Conservation (phyloP, 331 rosid species). For the Rosa hybrid region DNA sequence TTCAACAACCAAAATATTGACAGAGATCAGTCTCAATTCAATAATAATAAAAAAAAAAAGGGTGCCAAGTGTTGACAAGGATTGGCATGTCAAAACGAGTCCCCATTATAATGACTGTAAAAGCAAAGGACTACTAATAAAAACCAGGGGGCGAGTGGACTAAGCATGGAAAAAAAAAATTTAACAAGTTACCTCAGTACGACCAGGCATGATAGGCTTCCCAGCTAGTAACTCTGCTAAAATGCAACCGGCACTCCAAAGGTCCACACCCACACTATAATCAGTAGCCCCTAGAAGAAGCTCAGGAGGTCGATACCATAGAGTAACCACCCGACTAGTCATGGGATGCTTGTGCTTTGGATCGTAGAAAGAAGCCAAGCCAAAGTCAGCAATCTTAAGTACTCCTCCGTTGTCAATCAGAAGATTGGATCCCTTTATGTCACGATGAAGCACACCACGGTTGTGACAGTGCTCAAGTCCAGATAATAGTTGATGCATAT, state of each 20-base stretch:
- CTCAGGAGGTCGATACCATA: constrained; percentile 98
- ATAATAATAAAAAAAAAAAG: no score
- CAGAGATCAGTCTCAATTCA: neutral
- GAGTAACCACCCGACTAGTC: constrained; percentile 97
- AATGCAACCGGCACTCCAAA: constrained; percentile 99
- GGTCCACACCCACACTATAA: constrained; percentile 88
- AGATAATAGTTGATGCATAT: constrained; percentile 75
- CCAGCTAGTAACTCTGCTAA: constrained; percentile 94
- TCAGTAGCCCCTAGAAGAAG: constrained; percentile 96
- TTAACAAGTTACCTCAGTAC: constrained; percentile 74
- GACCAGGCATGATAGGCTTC: constrained; percentile 99
- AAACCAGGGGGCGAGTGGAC: neutral
- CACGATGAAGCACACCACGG: constrained; percentile 87
- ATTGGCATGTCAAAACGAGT: neutral
- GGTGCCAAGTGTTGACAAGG: no score
- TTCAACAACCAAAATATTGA: neutral
- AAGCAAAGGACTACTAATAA: neutral
- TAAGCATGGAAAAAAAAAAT: constrained; percentile 15
- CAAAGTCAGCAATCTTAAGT: constrained; percentile 95
- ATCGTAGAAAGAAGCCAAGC: constrained; percentile 82
- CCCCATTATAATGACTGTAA: neutral
- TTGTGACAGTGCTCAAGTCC: constrained; percentile 95
- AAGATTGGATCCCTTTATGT: constrained; percentile 97
- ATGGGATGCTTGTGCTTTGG: constrained; percentile 81
- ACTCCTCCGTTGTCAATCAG: constrained; percentile 83